Conservation (phyloP, 176 grass and related monocot species). For the Melocanna baccifera region DNA sequence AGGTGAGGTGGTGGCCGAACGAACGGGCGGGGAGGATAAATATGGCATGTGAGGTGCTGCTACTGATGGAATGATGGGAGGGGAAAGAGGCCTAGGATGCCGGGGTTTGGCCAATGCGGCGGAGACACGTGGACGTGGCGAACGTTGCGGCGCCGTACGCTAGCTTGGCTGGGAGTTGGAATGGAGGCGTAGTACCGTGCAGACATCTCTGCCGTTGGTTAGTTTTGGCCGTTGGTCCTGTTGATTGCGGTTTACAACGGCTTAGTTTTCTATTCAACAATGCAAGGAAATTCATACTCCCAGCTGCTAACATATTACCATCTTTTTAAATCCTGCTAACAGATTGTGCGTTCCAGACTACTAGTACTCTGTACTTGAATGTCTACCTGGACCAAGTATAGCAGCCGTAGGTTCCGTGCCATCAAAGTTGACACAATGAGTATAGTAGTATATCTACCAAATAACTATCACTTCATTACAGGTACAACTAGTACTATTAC, state of each 20-base stretch:
- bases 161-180: neutral
- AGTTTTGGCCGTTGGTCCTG: constrained; percentile 35
- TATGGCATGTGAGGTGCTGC: constrained; percentile 31
- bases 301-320: no score
- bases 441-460: no score
- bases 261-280: no score
- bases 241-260: neutral
- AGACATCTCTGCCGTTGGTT: constrained; percentile 7
- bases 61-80: constrained; percentile 18
- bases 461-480: no score
- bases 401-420: no score
- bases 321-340: no score
- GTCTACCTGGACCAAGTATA: no score
- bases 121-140: constrained; percentile 13
- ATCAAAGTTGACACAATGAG: no score
- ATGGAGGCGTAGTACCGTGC: neutral
- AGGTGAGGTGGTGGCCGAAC: neutral
- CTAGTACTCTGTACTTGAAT: no score
- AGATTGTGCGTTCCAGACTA: no score
- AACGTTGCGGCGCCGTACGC: constrained; percentile 45
- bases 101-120: constrained; percentile 16
- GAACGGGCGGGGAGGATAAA: constrained; percentile 45
- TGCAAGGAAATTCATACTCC: no score
- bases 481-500: no score
- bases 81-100: constrained; percentile 42